Evolutionary conservation across 129 eudicot genomes (phyloP), one percentile per base, ranked within the genome.

Genomic region (Apium graveolens): DNA sequence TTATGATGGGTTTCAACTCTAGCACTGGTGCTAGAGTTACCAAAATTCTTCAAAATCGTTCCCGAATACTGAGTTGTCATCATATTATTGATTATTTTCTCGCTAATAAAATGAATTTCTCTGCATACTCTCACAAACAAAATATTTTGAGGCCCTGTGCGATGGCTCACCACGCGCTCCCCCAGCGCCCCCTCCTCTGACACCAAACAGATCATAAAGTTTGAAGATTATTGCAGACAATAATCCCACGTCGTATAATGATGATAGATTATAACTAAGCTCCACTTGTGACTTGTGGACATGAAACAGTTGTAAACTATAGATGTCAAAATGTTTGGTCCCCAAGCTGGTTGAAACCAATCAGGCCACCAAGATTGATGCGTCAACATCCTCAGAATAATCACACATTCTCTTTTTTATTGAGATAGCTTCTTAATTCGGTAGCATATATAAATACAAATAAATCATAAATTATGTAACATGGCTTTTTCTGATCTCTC

Each of bases 1-100:
- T n/a, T 9, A 57, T 57, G 13, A 57, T 72, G 53, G 35, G 53
- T 72, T 72, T 71, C 78, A 73, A 78, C 37, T 78, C 31, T 53
- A 73, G 53, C 62, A 70, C 70, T 82, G 78, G 79, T 38, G 41
- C 41, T 38, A 38, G 41, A 38, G 41, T 38, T 38, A 38, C 41
- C 41, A 38, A 38, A 38, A 38, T 38, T 38, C 41, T 38, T 38
- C 41, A 38, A 38, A 38, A 38, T 5, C 41, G 41, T 38, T 38
- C 5, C 41, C 41, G 4, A 35, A 35, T 35, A 35, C 38, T 5
- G 41, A 38, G 41, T 38, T 38, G 41, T 35, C 37, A 35, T 35
- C 3, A 35, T 35, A 35, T 35, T 35, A 35, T 35, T 35, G 37
- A 35, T 35, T 35, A 35, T 35, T 35, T 35, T 35, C 37, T 35